A percentile compares a stretch with the other conserved stretches of the same genome.
phyloP scores from a whole-genome alignment of 2,329 filamentous ascomycete species.

The Arthrobotrys pseudoclavata region DNA sequence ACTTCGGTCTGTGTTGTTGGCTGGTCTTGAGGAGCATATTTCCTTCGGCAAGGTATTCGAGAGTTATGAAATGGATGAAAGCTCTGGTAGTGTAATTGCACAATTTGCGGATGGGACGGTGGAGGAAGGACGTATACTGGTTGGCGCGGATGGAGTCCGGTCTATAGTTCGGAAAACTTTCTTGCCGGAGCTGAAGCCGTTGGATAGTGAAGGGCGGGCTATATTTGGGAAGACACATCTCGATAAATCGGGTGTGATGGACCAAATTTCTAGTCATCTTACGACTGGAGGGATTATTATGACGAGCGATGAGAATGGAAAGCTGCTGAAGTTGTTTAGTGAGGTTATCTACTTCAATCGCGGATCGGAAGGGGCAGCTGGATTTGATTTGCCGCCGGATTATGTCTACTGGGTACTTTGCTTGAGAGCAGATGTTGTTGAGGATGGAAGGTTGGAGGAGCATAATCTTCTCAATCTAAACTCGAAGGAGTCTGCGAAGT shows the following conservation, averaged over 20 bases:
- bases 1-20: constrained; percentile 21
- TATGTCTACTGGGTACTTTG: constrained; percentile 42
- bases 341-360: constrained; percentile 36
- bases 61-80: constrained; percentile 19
- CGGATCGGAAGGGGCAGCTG: constrained; percentile 6
- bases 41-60: constrained; percentile 35
- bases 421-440: constrained; percentile 13
- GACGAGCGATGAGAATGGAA: constrained; percentile 3
- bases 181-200: constrained; percentile 15
- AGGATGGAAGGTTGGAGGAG: not conserved
- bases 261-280: constrained; percentile 2
- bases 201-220: constrained; percentile 42
- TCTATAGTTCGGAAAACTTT: constrained; percentile 24
- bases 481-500: constrained; percentile 6
- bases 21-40: constrained; percentile 27
- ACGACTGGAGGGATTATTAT: constrained; percentile 19
- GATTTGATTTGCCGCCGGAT: constrained; percentile 26
- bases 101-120: constrained; percentile 28
- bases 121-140: constrained; percentile 15
- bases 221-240: constrained; percentile 40
- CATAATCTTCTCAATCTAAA: not conserved
- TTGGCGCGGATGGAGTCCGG: constrained; percentile 25
- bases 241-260: constrained; percentile 12
- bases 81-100: constrained; percentile 5
- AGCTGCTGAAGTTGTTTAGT: constrained; percentile 16